Conservation (phyloP, 2,329 filamentous ascomycete genomes). For the Apiospora saccharicola region DNA sequence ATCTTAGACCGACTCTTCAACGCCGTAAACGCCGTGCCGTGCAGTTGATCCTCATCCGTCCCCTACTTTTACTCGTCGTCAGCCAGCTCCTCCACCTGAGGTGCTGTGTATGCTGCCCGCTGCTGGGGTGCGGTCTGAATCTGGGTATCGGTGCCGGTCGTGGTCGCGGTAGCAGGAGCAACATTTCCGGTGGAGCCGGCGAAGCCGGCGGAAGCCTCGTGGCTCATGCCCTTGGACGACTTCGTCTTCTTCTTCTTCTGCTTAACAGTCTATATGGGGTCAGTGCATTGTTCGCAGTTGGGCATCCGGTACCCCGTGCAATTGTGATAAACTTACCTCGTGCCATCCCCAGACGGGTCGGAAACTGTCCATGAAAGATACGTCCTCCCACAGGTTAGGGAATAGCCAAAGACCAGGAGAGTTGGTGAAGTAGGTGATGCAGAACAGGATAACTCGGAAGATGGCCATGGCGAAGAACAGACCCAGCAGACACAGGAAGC, state of each 20-base stretch:
- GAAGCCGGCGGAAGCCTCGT: conserved; percentile 49
- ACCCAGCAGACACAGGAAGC: conserved; percentile 85
- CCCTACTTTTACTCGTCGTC: conserved; percentile 51
- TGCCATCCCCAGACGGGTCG: conserved; percentile 98
- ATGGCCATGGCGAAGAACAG: conserved; percentile 98
- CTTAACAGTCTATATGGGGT: conserved; percentile 40
- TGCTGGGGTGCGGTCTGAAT: conserved; percentile 50
- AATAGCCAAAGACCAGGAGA: conserved; percentile 97
- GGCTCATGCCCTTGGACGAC: conserved; percentile 51
- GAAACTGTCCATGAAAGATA: conserved; percentile 98
- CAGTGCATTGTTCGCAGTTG: neutral
- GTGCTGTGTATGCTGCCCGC: conserved; percentile 53
- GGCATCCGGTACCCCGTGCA: neutral
- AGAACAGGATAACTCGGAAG: conserved; percentile 93
- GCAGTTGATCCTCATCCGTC: neutral
- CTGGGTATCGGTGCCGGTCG: conserved; percentile 64
- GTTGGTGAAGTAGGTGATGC: conserved; percentile 84
- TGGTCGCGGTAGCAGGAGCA: conserved; percentile 60
- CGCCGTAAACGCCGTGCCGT: conserved; percentile 19
- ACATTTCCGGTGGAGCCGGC: conserved; percentile 61
- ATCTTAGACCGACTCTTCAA: conserved; percentile 11
- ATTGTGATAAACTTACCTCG: conserved; percentile 68
- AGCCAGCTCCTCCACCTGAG: conserved; percentile 60
- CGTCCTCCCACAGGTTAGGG: conserved; percentile 97
- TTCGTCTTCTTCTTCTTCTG: conserved; percentile 68